Evolutionary conservation across 192 early-diverging fungal genomes (phyloP), one percentile per base, ranked within the genome.

Genomic region (Dissophora globulifera): DNA sequence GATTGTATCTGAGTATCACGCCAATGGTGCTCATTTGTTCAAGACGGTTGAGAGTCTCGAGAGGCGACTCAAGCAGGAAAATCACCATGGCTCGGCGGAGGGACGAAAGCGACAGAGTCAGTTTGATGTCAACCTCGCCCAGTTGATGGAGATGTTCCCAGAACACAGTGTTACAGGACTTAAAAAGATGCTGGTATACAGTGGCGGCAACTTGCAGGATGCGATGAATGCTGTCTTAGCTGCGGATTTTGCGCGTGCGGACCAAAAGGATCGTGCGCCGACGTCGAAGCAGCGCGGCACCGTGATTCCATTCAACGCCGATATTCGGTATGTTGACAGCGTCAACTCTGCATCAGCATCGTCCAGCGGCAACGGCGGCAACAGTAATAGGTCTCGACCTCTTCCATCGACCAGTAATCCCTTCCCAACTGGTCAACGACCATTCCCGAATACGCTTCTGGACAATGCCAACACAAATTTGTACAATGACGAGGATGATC

Each of bases 401-500:
- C 58, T 79, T 16, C 67, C 66, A 4, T 72, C 64, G 16, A 72
- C 63, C 17, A 72, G 48, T 30, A 64, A 60, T 15, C 59, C 58
- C 0, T 57, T 60, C 23, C 62, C 60, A n/a, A 46, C 33, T 30
- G 32, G 59, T 31, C 9, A 45, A 40, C 59, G 29, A 52, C 47
- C 46, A 27, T 81, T 42, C 26, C 79, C 57, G 49, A 81, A 64
- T 61, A 86, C 54, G 58, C 68, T 79, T 23, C 30, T 71, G 66
- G 58, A 74, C 4, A 58, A 54, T 4, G 46, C 69, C 16, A 68
- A 75, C 23, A 58, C 68, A 3, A 79, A 83, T 35, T 50, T 58
- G 13, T 75, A 78, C 10, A 69, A 81, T 6, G 67, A 86, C 53
- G 70, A 64, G 1, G 78, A 86, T 42, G 83, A 88, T 50, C 87